Conservation (phyloP, 2,329 filamentous ascomycete genomes). For the Colletotrichum truncatum region DNA sequence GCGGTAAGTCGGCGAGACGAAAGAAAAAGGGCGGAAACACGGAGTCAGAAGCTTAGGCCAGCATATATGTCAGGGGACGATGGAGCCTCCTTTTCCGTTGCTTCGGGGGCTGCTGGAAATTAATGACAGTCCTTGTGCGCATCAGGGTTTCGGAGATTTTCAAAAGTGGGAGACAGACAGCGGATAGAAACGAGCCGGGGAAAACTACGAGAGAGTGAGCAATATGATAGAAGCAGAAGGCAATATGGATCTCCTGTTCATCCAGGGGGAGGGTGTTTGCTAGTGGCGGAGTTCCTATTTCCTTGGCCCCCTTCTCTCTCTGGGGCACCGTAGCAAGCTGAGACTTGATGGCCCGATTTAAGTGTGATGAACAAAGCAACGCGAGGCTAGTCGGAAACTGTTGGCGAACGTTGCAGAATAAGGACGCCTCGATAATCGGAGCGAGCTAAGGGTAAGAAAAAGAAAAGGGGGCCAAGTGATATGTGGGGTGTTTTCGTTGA, state of each 20-base stretch:
- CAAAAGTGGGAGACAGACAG: constrained; percentile 1
- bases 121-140: constrained; percentile 8
- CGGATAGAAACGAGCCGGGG: background rate
- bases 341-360: background rate
- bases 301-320: background rate
- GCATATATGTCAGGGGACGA: background rate
- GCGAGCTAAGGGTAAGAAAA: background rate
- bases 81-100: background rate
- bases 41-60: background rate
- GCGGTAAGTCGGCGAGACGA: background rate
- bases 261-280: background rate
- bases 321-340: constrained; percentile 3
- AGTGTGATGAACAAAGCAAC: constrained; percentile 22
- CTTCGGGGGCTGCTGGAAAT: background rate
- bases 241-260: background rate
- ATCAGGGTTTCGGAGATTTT: constrained; percentile 23
- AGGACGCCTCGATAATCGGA: background rate
- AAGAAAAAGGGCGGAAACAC: background rate
- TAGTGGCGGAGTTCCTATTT: background rate
- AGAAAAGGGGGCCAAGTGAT: background rate
- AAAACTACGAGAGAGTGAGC: background rate
- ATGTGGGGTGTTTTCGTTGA: constrained; percentile 20
- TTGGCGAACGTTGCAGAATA: constrained; percentile 26
- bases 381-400: constrained; percentile 1
- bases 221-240: background rate